Percentiles rank a stretch among this genome's conserved stretches.
Evolutionary conservation across 2,329 filamentous ascomycete species (phyloP).

Genomic region (Fusarium fujikuroi): DNA sequence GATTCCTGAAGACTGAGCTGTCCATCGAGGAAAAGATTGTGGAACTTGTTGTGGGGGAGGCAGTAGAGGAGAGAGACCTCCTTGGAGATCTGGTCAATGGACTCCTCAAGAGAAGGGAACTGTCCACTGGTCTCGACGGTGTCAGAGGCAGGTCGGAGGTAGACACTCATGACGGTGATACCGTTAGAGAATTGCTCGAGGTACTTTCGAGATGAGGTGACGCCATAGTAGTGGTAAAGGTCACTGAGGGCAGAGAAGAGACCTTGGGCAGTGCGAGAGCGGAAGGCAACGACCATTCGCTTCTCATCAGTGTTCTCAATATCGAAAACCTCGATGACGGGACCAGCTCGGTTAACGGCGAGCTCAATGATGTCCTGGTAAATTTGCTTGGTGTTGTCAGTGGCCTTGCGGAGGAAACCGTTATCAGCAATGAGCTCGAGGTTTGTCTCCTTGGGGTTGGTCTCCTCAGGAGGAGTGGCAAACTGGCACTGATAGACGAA

Average conservation of each 20-base stretch:
- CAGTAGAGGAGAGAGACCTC: slow-evolving; percentile 97
- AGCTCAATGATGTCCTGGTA: slow-evolving; percentile 94
- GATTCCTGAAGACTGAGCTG: slow-evolving; percentile 94
- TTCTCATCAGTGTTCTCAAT: slow-evolving; percentile 93
- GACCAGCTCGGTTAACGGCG: slow-evolving; percentile 85
- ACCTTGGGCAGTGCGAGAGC: slow-evolving; percentile 89
- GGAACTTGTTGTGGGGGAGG: slow-evolving; percentile 96
- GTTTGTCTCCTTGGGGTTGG: slow-evolving; percentile 81
- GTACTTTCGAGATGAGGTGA: slow-evolving; percentile 96
- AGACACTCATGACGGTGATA: slow-evolving; percentile 96
- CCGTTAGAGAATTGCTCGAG: slow-evolving; percentile 99
- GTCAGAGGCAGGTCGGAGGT: slow-evolving; percentile 78
- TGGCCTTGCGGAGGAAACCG: slow-evolving; percentile 95
- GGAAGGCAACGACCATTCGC: slow-evolving; percentile 93
- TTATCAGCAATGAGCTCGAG: slow-evolving; percentile 93
- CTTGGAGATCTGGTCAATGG: slow-evolving; percentile 99
- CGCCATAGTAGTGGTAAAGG: slow-evolving; percentile 97
- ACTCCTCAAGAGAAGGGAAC: slow-evolving; percentile 80
- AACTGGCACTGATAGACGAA: slow-evolving; percentile 99
- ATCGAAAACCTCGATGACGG: slow-evolving; percentile 98
- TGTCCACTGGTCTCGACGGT: slow-evolving; percentile 57
- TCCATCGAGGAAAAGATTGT: slow-evolving; percentile 85
- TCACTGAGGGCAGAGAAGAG: slow-evolving; percentile 96
- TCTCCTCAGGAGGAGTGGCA: slow-evolving; percentile 75
- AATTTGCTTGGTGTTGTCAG: slow-evolving; percentile 92